Evolutionary conservation across 306 rosid species (phyloP).

Genomic region (Acacia acuminata): DNA sequence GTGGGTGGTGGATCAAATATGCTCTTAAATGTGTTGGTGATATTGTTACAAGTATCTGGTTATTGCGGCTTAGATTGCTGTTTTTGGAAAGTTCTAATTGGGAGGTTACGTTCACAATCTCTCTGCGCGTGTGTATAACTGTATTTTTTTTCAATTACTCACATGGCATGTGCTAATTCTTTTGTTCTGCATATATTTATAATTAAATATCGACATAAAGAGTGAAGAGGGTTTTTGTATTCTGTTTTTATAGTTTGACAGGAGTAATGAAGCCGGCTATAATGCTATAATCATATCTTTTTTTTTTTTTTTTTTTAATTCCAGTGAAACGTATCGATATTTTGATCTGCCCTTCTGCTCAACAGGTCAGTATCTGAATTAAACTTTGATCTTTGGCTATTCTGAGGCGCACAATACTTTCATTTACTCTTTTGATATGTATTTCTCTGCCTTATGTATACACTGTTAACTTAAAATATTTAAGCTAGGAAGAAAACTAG

Average conservation of each 20-base stretch:
- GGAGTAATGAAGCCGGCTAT: background rate
- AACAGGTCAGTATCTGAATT: constrained; percentile 41
- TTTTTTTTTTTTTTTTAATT: constrained; percentile 2
- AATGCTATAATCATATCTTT: background rate
- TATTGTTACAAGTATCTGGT: background rate
- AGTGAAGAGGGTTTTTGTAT: background rate
- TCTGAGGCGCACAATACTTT: background rate
- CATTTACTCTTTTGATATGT: background rate
- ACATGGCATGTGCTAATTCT: background rate
- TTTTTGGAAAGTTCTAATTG: constrained; percentile 18
- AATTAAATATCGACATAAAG: background rate
- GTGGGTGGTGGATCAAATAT: background rate
- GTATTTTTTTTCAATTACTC: background rate
- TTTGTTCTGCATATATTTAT: background rate
- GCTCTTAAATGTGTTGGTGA: background rate
- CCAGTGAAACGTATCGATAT: constrained; percentile 87
- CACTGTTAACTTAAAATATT: background rate
- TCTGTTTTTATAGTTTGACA: background rate
- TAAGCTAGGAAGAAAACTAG: background rate
- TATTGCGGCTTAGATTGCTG: background rate
- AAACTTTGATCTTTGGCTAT: background rate
- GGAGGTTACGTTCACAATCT: constrained; percentile 31
- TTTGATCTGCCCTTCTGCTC: constrained; percentile 81
- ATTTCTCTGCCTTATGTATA: background rate
- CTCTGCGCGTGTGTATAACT: background rate